These are phyloP conservation scores for Podospora bellae-mahoneyi DNA, from an alignment of 495 filamentous ascomycete genomes.

Conservation along the genomic window DNA sequence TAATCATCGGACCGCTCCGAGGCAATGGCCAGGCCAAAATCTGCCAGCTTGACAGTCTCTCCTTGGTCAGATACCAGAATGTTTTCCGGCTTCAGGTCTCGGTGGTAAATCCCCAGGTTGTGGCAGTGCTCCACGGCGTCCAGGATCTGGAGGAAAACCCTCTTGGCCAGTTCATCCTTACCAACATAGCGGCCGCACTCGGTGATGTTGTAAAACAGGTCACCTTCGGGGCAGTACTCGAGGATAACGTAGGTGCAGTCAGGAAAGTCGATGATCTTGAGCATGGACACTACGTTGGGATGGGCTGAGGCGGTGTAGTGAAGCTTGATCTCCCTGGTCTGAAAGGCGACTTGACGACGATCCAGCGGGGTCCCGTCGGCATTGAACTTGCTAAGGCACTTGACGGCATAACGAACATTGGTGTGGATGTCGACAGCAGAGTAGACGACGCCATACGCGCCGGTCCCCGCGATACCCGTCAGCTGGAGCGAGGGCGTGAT, in stretches of 20 bases:
- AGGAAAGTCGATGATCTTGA: slow-evolving; percentile 86
- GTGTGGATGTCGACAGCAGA: slow-evolving; percentile 85
- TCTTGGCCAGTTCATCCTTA: slow-evolving; percentile 84
- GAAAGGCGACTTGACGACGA: slow-evolving; percentile 80
- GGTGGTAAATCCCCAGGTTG: slow-evolving; percentile 88
- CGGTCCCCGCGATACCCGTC: slow-evolving; percentile 81
- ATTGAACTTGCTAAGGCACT: slow-evolving; percentile 85
- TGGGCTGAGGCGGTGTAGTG: slow-evolving; percentile 87
- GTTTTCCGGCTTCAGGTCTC: slow-evolving; percentile 98
- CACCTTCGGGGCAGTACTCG: slow-evolving; percentile 96
- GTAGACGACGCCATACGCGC: slow-evolving; percentile 97
- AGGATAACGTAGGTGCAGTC: slow-evolving; percentile 97
- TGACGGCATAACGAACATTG: slow-evolving; percentile 83
- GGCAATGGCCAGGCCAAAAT: slow-evolving; percentile 91
- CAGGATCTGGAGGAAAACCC: slow-evolving; percentile 91
- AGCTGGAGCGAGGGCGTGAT: slow-evolving; percentile 80
- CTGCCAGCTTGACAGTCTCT: slow-evolving; percentile 88
- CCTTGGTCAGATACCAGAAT: slow-evolving; percentile 87
- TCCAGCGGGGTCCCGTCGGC: slow-evolving; percentile 70
- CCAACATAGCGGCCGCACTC: slow-evolving; percentile 89
- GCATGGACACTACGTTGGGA: slow-evolving; percentile 88
- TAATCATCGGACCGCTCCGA: slow-evolving; percentile 86
- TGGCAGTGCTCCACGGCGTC: slow-evolving; percentile 98
- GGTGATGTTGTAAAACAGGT: slow-evolving; percentile 95
- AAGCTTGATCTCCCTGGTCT: slow-evolving; percentile 86